phyloP scores from a whole-genome alignment of 176 grass and related monocot genomes.

The Bonia amplexicaulis region DNA sequence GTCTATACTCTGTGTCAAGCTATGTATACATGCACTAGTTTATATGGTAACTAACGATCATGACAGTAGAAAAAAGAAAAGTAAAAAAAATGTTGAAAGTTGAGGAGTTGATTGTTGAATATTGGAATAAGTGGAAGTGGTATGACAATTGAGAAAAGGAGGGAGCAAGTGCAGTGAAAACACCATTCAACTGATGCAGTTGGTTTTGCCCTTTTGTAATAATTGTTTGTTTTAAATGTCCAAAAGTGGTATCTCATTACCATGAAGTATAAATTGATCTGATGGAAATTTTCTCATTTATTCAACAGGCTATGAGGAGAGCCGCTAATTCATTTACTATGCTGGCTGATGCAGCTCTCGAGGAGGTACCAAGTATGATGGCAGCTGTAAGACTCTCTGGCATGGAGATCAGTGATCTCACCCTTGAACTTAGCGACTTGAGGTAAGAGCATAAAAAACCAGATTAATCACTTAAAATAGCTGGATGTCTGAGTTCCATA shows the following conservation, averaged over 20 bases:
- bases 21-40: not conserved
- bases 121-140: not conserved
- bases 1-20: not conserved
- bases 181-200: not conserved
- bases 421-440: conserved; percentile 76
- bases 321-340: conserved; percentile 59
- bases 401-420: conserved; percentile 89
- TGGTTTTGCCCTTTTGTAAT: not conserved
- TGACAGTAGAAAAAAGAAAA: not conserved
- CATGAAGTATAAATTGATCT: not conserved
- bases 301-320: conserved; percentile 74
- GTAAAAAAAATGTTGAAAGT: not conserved
- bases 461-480: not conserved
- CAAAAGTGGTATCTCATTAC: not conserved
- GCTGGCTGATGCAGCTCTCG: conserved; percentile 61
- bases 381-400: conserved; percentile 61
- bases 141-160: not conserved
- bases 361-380: conserved; percentile 73
- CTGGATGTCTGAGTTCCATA: not conserved
- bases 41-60: not conserved
- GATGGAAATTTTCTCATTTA: not conserved
- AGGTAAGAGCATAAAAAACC: conserved; percentile 39
- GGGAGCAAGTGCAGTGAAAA: not conserved
- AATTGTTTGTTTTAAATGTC: not conserved
- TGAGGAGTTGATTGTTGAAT: not conserved